Evolutionary conservation across 345 rosid genomes (phyloP), one percentile per base, ranked within the genome.

Genomic region (Draba incana): DNA sequence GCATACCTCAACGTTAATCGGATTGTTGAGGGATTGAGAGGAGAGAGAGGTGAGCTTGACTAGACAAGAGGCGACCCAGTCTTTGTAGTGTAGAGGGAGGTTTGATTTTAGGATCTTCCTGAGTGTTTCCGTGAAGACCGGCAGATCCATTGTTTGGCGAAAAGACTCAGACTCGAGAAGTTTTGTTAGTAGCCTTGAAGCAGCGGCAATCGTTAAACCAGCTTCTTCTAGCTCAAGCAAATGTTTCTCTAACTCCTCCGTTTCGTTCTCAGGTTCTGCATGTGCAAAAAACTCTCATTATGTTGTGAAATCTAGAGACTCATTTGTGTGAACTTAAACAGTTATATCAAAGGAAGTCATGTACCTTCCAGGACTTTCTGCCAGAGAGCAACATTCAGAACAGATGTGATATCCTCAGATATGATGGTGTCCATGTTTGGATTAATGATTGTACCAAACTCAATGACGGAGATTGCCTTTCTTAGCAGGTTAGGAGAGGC

Each of bases 41-140:
- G 78, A 77, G 41, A 64, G 66, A 42, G 84, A 71, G 63, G 77
- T 71, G 68, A 92, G 76, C 67, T 92, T 88, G 53, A 88, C 83
- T 3, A 92, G 86, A 77, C 89, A 85, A 61, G 92, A 84, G 0
- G 96, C 92, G 23, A 90, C 89, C 88, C 87, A 85, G 50, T 92
- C 92, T 77, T 92, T 88, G 76, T 70, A 58, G 33, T 76, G 76
- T 56, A 75, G 66, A 62, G 78, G 66, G 66, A 75, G 66, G 44
- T 39, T 69, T 63, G 79, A 75, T 75, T 56, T 75, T 35, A 75
- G 66, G 37, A 63, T 75, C 55, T 63, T 75, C 35, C 79, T 63
- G 15, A 75, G 81, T 77, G 49, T 33, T 12, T 63, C 74, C 0
- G 60, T 57, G 60, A 62, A 75, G 55, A 11, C 24, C 0, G 27